Evolutionary conservation across 768 basidiomycete species (phyloP), one percentile per base, ranked within the genome.

Genomic region (Panaeolus papilionaceus): DNA sequence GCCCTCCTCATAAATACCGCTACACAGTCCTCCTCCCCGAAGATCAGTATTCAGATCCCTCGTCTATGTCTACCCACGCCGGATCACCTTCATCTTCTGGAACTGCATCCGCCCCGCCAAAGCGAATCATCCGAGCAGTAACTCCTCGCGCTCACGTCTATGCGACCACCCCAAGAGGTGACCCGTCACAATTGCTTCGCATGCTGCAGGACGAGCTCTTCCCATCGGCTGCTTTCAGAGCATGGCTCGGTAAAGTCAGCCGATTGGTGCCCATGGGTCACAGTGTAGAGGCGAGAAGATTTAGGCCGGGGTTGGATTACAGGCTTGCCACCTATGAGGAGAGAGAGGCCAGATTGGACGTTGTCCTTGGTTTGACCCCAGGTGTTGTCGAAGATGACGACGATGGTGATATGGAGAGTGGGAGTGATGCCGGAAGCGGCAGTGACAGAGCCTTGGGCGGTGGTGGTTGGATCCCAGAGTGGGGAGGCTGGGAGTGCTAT

Each of bases 401-500:
- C 33, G 76, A 71, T 61, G 54, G 16, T 1, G 54, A 58, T 33
- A 18, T 58, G 26, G 54, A 58, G 54, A 58, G 54, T 18, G 54
- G 54, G 28, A 58, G 54, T 28, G 66, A 47, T 44, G 67, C 64
- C 47, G 69, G 42, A 64, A 88, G 14, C 93, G 93, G 93, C 83
- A 87, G 74, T 12, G 64, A 47, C 10, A 61, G 63, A 42, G 65
- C 65, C 9, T 18, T 39, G 44, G 66, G 45, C 12, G 47, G 45
- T 62, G 26, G 62, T 40, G 68, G 68, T 28, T 69, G 68, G 68
- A 83, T 83, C 16, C 91, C 91, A 11, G 89, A 89, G 70, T 94
- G 90, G 88, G 97, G 97, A 61, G 97, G 94, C 18, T 98, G 96
- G 96, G 96, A 98, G 91, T 96, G 95, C 75, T 99, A 98, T 78